Percentiles rank a stretch among this genome's conserved stretches.
Evolutionary conservation across 495 filamentous ascomycete species (phyloP).

Genomic region (Penicillium soppii): DNA sequence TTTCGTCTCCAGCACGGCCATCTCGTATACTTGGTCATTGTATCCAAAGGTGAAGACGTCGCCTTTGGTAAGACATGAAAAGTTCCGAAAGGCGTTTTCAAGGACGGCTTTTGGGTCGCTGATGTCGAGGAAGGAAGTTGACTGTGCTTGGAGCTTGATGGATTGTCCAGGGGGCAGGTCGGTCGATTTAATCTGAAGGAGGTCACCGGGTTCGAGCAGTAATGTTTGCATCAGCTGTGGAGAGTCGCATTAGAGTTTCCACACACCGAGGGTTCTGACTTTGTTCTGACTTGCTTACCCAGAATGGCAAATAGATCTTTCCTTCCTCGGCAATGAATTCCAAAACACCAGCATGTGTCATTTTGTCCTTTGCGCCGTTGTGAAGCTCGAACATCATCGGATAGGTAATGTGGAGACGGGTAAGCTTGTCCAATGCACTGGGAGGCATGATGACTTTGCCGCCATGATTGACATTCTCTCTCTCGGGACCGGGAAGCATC

Average conservation of each 20-base stretch:
- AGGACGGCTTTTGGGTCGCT: conserved; percentile 97
- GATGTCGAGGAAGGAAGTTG: conserved; percentile 88
- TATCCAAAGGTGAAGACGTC: conserved; percentile 95
- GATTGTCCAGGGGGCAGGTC: conserved; percentile 84
- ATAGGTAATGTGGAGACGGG: conserved; percentile 93
- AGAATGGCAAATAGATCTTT: conserved; percentile 90
- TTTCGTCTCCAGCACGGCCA: conserved; percentile 90
- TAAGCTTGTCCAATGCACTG: conserved; percentile 92
- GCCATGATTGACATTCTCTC: conserved; percentile 89
- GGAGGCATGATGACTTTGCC: conserved; percentile 97
- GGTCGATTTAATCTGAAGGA: conserved; percentile 91
- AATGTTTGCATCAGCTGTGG: conserved; percentile 90
- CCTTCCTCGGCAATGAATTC: conserved; percentile 98
- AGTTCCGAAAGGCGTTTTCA: conserved; percentile 93
- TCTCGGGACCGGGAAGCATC: conserved; percentile 91
- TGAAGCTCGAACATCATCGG: conserved; percentile 94
- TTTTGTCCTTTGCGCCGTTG: conserved; percentile 75
- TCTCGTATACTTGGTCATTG: conserved; percentile 88
- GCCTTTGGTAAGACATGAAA: conserved; percentile 85
- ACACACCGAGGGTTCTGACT: neutral
- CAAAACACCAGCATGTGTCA: conserved; percentile 89
- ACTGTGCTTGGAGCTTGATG: conserved; percentile 95
- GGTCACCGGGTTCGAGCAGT: conserved; percentile 82
- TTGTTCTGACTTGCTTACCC: conserved; percentile 57
- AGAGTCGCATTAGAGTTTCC: conserved; percentile 9